phyloP scores from a whole-genome alignment of 2,329 filamentous ascomycete genomes.

The Fusarium sp. region DNA sequence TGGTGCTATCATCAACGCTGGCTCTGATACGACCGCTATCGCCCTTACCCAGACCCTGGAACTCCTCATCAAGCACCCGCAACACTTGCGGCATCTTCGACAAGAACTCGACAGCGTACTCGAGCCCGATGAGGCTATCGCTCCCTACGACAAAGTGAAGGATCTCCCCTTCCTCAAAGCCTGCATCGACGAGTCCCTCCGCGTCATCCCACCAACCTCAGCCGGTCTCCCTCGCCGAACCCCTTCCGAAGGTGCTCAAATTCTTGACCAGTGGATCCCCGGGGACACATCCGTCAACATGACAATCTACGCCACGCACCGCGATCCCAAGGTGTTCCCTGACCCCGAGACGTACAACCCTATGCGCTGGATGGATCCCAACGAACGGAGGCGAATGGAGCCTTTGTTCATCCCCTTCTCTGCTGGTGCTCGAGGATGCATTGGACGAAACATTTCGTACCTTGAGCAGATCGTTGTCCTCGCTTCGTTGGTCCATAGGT shows the following conservation, averaged over 20 bases:
- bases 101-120: neutral
- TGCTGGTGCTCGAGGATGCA: neutral
- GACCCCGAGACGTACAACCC: neutral
- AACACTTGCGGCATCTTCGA: neutral
- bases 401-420: neutral
- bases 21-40: neutral
- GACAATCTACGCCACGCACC: neutral
- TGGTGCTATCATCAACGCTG: neutral
- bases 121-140: neutral
- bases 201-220: neutral
- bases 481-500: constrained; percentile 55
- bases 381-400: neutral
- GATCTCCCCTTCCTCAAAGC: neutral
- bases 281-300: neutral
- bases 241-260: neutral
- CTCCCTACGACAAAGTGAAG: neutral
- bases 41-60: neutral
- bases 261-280: neutral
- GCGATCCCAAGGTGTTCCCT: neutral
- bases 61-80: neutral
- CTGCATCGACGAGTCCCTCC: neutral
- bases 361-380: neutral
- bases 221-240: neutral
- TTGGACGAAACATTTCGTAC: neutral
- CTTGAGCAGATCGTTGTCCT: constrained; percentile 53